Conservation (phyloP, 768 basidiomycete species). For the Favolaschia claudopus region DNA sequence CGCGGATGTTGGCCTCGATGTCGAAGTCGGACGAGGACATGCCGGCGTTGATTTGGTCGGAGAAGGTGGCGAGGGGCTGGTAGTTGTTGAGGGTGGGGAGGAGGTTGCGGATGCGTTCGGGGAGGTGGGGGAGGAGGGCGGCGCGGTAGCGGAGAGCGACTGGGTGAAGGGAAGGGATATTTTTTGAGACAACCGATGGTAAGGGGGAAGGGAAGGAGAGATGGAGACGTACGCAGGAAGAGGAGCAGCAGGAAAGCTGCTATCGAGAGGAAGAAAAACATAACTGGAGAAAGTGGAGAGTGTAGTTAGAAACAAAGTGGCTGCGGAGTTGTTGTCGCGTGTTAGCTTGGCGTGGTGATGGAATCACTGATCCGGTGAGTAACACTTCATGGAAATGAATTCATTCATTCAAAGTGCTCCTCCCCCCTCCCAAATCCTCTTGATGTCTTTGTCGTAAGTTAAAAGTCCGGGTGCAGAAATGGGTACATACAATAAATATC, state of each 20-base stretch:
- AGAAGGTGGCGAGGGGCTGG: slow-evolving; percentile 78
- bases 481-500: too few species aligned
- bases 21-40: slow-evolving; percentile 83
- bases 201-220: neutral
- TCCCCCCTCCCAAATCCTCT: too few species aligned
- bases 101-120: slow-evolving; percentile 66
- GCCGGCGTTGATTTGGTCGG: slow-evolving; percentile 82
- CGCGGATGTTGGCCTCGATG: slow-evolving; percentile 84
- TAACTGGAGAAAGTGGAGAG: neutral
- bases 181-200: neutral
- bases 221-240: slow-evolving; percentile 17
- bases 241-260: slow-evolving; percentile 11
- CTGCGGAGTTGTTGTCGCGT: too few species aligned
- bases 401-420: too few species aligned
- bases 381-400: too few species aligned
- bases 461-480: too few species aligned
- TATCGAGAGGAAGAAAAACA: slow-evolving; percentile 17
- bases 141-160: slow-evolving; percentile 83
- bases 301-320: too few species aligned
- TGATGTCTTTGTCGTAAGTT: too few species aligned
- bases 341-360: too few species aligned
- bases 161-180: slow-evolving; percentile 39
- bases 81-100: slow-evolving; percentile 72
- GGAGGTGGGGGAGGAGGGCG: slow-evolving; percentile 69
- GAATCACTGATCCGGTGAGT: too few species aligned